Evolutionary conservation across 2,329 filamentous ascomycete species (phyloP).

Genomic region (Fusarium brevicatenulatum): DNA sequence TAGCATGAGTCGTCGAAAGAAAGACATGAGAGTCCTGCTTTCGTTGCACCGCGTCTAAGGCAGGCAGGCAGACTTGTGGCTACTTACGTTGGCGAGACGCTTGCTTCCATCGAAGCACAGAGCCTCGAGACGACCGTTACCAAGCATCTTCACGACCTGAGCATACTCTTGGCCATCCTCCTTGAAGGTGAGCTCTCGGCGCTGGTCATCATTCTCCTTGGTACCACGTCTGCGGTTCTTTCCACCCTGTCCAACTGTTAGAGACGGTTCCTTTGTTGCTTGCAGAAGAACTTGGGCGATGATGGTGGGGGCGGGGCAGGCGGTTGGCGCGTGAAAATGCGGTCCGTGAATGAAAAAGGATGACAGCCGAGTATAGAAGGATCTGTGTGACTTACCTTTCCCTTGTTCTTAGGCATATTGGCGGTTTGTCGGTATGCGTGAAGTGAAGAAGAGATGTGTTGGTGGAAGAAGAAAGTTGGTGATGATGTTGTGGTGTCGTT

Average conservation of each 20-base stretch:
- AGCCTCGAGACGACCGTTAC: constrained; percentile 92
- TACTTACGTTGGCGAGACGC: constrained; percentile 54
- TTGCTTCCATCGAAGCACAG: constrained; percentile 87
- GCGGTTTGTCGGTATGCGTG: constrained; percentile 18
- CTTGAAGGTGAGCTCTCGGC: constrained; percentile 98
- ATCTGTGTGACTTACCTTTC: constrained; percentile 75
- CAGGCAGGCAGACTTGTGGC: background rate
- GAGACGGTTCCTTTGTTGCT: constrained; percentile 12
- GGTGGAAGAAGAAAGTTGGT: constrained; percentile 25
- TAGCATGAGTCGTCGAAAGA: constrained; percentile 59
- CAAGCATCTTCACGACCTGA: constrained; percentile 84
- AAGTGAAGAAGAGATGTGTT: constrained; percentile 7
- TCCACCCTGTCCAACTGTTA: constrained; percentile 74
- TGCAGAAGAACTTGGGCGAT: constrained; percentile 26
- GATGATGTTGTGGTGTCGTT: constrained; percentile 43
- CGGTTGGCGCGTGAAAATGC: constrained; percentile 27
- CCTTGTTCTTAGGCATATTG: constrained; percentile 98
- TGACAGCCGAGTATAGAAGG: background rate
- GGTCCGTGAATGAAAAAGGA: background rate
- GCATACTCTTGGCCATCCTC: constrained; percentile 86
- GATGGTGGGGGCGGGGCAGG: constrained; percentile 47
- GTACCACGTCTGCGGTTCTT: constrained; percentile 99
- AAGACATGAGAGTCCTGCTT: background rate
- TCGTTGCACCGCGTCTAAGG: background rate
- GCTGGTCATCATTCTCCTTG: constrained; percentile 99